Evolutionary conservation across 352 stramenopile genomes (phyloP), one percentile per base, ranked within the genome.

Genomic region (Phytophthora pistaciae): DNA sequence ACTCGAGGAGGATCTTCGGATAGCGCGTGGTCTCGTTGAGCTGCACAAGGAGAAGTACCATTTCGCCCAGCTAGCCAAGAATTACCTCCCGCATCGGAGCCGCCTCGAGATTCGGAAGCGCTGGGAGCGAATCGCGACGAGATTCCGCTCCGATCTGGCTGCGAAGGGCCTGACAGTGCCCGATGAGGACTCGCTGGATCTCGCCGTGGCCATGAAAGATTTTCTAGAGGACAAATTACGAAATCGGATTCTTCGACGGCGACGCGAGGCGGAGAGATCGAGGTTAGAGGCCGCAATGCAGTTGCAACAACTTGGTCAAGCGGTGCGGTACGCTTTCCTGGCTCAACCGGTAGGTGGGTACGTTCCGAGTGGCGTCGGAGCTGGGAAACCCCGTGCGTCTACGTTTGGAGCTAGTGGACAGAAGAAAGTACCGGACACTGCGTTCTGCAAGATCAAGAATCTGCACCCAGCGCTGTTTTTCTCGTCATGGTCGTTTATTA

Each of bases 391-490:
- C 4, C 59, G 50, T 6, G 54, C 56, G 31, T 27, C 63, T 33
- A 59, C 42, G 7, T 8, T 60, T 44, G 57, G 21, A 25, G 14
- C 33, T 21, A 59, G 31, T 65, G 42, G 36, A 42, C 49, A 74
- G 21, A 65, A 64, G 29, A 82, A 80, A 44, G 44, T 33, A 3
- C 31, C 18, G 4, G 46, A 79, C 54, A 44, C 58, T 1, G 40
- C 16, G 50, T 67, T 50, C 4, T 95, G 88, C 61, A 66, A 64
- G 29, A 48, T 56, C 21, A 94, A 95, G 60, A 85, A 92, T 40
- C 60, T 96, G 21, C 90, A 96, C 23, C 90, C 90, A 5, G 83
- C 88, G 31, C 74, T 96, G 7, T 96, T 96, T 71, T 96, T 93
- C 72, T 91, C 90, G 20, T 93, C 86, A 8, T 96, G 90, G 90